A percentile compares a stretch with the other conserved stretches of the same genome.
phyloP scores from a whole-genome alignment of 345 rosid species.

The Bruguiera gymnorhiza region DNA sequence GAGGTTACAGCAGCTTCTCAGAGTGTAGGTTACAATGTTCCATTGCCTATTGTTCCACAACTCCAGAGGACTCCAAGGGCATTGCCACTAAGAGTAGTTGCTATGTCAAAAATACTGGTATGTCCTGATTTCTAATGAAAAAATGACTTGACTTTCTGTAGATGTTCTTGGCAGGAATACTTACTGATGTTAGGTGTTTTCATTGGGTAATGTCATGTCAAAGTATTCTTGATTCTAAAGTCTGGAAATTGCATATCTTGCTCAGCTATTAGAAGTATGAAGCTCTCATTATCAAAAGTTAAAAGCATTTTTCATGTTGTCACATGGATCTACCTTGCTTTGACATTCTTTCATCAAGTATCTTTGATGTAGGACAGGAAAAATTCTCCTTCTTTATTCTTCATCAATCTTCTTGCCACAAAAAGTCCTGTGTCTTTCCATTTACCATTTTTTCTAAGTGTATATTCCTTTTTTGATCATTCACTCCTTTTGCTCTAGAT shows the following conservation, averaged over 20 bases:
- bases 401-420: background rate
- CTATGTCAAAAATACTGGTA: conserved; percentile 87
- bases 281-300: too few species aligned
- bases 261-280: too few species aligned
- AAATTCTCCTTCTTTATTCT: too few species aligned
- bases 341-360: too few species aligned
- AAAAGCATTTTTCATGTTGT: too few species aligned
- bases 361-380: too few species aligned
- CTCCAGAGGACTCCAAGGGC: conserved; percentile 54
- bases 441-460: background rate
- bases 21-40: conserved; percentile 32
- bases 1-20: conserved; percentile 73
- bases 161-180: background rate
- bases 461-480: background rate
- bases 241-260: too few species aligned
- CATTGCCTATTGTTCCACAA: conserved; percentile 70
- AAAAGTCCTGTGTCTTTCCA: background rate
- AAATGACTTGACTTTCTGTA: background rate
- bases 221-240: background rate
- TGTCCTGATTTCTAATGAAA: conserved; percentile 16
- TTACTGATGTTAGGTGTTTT: background rate
- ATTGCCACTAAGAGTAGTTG: conserved; percentile 78
- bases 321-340: too few species aligned
- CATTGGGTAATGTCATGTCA: background rate
- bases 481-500: conserved; percentile 43